phyloP scores from a whole-genome alignment of 257 asterid species.

The Echites panduratus region DNA sequence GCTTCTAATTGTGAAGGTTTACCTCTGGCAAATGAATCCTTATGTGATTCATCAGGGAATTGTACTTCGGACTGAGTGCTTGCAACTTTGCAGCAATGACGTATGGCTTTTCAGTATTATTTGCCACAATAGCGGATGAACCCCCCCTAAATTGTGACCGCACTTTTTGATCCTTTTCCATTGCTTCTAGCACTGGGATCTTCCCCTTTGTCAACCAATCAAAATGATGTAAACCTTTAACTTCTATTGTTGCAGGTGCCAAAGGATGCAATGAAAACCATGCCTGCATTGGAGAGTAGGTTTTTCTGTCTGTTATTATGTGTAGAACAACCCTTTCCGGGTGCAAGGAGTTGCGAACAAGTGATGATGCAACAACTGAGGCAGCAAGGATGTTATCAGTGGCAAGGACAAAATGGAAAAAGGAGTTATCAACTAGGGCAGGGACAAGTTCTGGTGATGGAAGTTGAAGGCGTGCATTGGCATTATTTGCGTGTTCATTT shows the following conservation, averaged over 20 bases:
- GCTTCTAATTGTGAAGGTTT: constrained; percentile 14
- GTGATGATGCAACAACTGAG: constrained; percentile 88
- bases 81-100: constrained; percentile 89
- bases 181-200: constrained; percentile 91
- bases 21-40: constrained; percentile 96
- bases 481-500: constrained; percentile 76
- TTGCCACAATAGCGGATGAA: constrained; percentile 80
- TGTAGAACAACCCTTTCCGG: constrained; percentile 71
- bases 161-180: constrained; percentile 90
- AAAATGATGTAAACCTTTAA: constrained; percentile 83
- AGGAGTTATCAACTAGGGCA: constrained; percentile 71
- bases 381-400: constrained; percentile 93
- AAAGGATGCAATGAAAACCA: constrained; percentile 88
- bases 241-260: constrained; percentile 76
- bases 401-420: constrained; percentile 82
- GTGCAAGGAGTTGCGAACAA: constrained; percentile 55
- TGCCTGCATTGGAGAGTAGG: constrained; percentile 91
- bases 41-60: constrained; percentile 86
- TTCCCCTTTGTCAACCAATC: constrained; percentile 94
- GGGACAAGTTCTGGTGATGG: constrained; percentile 88
- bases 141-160: constrained; percentile 86
- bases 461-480: constrained; percentile 87
- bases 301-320: constrained; percentile 78
- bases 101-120: constrained; percentile 67
- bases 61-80: constrained; percentile 93